A percentile compares a stretch with the other conserved stretches of the same genome.
phyloP scores from a whole-genome alignment of 495 filamentous ascomycete genomes.

The Penicillium subrubescens region DNA sequence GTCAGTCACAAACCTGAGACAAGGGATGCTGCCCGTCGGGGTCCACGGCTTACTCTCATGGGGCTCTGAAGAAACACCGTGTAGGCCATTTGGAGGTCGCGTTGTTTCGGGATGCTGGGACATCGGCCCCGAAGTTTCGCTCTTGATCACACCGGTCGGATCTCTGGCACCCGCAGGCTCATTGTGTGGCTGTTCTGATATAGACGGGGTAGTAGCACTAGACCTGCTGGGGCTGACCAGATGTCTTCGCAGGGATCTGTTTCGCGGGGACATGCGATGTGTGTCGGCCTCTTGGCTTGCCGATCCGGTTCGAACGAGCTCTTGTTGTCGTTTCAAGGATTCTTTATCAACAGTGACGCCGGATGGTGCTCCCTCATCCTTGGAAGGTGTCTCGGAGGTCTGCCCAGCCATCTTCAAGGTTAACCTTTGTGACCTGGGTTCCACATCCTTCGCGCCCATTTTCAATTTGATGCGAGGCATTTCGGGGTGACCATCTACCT shows the following conservation, averaged over 20 bases:
- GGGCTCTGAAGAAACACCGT: constrained; percentile 5
- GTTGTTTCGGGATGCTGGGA: constrained; percentile 27
- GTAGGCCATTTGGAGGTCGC: constrained; percentile 12
- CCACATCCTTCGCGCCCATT: constrained; percentile 59
- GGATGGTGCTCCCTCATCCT: constrained; percentile 34
- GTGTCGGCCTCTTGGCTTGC: constrained; percentile 38
- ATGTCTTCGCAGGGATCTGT: constrained; percentile 21
- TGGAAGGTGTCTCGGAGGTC: constrained; percentile 31
- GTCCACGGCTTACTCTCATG: constrained; percentile 16
- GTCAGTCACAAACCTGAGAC: neutral
- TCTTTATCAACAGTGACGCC: constrained; percentile 54
- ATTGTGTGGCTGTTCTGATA: constrained; percentile 18
- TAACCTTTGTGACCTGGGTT: constrained; percentile 45
- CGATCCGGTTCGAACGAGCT: constrained; percentile 48
- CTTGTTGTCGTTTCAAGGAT: constrained; percentile 49
- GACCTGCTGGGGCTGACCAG: constrained; percentile 24
- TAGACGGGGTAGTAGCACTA: constrained; percentile 25
- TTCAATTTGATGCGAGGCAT: constrained; percentile 65
- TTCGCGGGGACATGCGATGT: constrained; percentile 24
- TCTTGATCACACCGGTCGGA: constrained; percentile 8
- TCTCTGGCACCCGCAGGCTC: constrained; percentile 6
- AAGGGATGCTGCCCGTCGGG: neutral
- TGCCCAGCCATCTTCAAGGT: constrained; percentile 45
- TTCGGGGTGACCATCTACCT: constrained; percentile 56
- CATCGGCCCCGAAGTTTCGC: constrained; percentile 14